Evolutionary conservation across 78 protist species (phyloP), one percentile per base, ranked within the genome.

Genomic region (Dictyostelium firmibasis): DNA sequence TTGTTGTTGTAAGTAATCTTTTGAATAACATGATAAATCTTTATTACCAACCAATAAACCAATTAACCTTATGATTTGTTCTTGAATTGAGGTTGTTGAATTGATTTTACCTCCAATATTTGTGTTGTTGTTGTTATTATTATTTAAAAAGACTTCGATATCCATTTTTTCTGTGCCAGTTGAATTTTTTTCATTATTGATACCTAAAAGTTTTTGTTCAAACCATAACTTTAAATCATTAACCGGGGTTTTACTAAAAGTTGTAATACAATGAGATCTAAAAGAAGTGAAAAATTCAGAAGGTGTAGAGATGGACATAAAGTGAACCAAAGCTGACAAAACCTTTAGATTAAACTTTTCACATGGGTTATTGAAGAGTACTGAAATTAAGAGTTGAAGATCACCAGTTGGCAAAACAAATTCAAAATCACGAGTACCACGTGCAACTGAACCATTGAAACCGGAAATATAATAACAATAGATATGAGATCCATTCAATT

Each of bases 401-500:
- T 79, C 44, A 64, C 93, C 93, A n/a, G 33, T 20, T 53, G 85
- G 93, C 8, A 88, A 43, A 20, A n/a, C 27, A 27, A 88, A 69
- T 44, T 57, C 67, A 14, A 88, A 88, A 10, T 88, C 31, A 20
- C 82, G 44, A 23, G 76, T 84, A 84, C 82, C 82, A 6, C 85
- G 93, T 33, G 57, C 29, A 3, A 33, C 74, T 72, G 79, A 72
- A n/a, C 75, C 31, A 18, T 20, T 36, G 20, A 57, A 47, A 8
- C 81, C 81, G 4, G 92, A 74, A 20, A 88, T 79, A 44, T 88
- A 88, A 23, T 79, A 64, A 23, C 93, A 88, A 64, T 88, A 88
- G 31, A 88, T 31, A 44, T 85, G 72, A 11, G 36, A 41, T 23
- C 83, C 83, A 77, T 77, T 77, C 18, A 77, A 77, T 41, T 77